A percentile compares a stretch with the other conserved stretches of the same genome.
Evolutionary conservation across 2,329 filamentous ascomycete species (phyloP).

Genomic region (Cercospora canescens): DNA sequence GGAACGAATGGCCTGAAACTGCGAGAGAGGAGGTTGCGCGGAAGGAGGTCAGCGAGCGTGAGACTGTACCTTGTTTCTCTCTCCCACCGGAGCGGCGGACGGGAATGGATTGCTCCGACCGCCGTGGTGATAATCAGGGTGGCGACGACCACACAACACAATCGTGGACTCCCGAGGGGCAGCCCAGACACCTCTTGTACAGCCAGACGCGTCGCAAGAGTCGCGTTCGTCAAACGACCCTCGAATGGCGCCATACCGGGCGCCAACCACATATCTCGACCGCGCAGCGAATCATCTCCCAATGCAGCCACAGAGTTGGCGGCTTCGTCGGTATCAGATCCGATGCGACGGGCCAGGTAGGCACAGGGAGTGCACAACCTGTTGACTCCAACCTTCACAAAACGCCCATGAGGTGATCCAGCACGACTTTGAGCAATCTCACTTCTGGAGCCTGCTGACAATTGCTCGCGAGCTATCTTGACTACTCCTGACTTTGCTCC

Average conservation of each 20-base stretch:
- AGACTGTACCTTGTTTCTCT: background rate
- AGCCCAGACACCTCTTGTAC: background rate
- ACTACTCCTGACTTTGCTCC: background rate
- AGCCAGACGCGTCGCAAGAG: background rate
- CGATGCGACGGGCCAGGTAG: background rate
- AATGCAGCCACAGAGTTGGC: background rate
- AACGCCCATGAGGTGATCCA: slow-evolving; percentile 14
- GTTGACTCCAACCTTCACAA: background rate
- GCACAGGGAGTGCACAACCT: background rate
- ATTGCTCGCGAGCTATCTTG: background rate
- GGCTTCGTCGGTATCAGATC: background rate
- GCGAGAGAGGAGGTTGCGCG: background rate
- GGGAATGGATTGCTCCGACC: background rate
- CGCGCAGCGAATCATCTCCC: background rate
- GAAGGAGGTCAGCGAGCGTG: background rate
- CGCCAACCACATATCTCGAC: background rate
- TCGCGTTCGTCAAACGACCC: slow-evolving; percentile 1
- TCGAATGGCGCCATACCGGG: slow-evolving; percentile 2
- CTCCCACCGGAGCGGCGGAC: background rate
- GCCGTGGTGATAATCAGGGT: background rate
- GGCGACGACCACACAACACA: background rate
- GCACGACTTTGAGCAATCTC: slow-evolving; percentile 11
- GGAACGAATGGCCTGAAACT: background rate
- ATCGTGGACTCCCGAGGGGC: background rate
- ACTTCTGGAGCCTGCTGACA: slow-evolving; percentile 2